Evolutionary conservation across 2,329 filamentous ascomycete genomes (phyloP).

Genomic region (Colletotrichum simmondsii): DNA sequence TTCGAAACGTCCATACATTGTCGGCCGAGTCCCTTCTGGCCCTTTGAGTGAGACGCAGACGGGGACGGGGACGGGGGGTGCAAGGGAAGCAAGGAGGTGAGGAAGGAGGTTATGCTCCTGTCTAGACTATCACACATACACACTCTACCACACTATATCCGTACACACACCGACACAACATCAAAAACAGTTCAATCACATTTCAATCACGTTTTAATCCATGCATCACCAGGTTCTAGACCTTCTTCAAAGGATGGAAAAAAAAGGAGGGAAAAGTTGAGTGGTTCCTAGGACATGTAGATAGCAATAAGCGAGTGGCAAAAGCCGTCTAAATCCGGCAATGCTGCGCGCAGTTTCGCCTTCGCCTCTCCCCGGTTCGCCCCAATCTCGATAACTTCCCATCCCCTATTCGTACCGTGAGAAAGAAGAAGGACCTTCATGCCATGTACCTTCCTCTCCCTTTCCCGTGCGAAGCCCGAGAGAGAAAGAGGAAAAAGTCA

Average conservation of each 20-base stretch:
- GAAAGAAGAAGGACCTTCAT: not conserved
- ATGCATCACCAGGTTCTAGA: not conserved
- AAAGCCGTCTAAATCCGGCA: not conserved
- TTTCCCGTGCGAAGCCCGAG: not conserved
- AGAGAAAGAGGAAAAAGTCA: not conserved
- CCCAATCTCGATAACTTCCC: not conserved
- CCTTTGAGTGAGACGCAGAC: no score
- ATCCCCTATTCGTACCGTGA: not conserved
- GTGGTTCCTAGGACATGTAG: not conserved
- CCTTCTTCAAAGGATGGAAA: not conserved
- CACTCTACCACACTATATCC: no score
- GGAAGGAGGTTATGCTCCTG: not conserved
- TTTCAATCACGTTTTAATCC: not conserved
- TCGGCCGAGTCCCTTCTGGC: not conserved
- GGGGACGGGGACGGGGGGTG: no score
- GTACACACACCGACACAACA: no score
- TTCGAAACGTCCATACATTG: not conserved
- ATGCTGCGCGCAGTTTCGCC: not conserved
- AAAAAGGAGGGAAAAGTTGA: not conserved
- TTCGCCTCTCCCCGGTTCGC: no score
- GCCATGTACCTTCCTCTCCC: not conserved
- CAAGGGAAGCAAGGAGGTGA: not conserved
- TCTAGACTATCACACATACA: not conserved
- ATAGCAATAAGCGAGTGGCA: not conserved
- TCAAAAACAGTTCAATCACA: not conserved